Percentiles rank a stretch among this genome's conserved stretches.
These are phyloP conservation scores for Aquilaria agallochum DNA, from an alignment of 441 rosid genomes.

Conservation along the genomic window DNA sequence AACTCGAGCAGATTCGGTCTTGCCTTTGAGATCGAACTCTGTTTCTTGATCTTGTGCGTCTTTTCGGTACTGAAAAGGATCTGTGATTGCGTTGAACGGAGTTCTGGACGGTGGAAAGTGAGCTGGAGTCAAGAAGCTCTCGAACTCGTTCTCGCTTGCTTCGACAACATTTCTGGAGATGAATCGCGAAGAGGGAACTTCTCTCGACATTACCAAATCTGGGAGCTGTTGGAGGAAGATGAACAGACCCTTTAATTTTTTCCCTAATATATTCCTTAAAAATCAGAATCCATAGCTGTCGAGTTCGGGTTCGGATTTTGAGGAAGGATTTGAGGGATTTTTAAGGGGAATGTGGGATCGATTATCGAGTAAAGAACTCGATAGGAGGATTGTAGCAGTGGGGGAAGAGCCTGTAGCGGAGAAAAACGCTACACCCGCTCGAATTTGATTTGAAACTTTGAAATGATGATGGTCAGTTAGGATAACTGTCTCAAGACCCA, in stretches of 20 bases:
- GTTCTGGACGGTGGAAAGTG: conserved; percentile 67
- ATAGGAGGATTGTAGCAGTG: no score
- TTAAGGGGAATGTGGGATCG: no score
- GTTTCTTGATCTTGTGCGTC: conserved; percentile 21
- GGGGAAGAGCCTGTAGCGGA: no score
- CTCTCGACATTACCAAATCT: conserved; percentile 32
- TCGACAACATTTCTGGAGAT: conserved; percentile 31
- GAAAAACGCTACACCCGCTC: no score
- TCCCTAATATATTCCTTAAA: not conserved
- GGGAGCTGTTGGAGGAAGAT: conserved; percentile 2
- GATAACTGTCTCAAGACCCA: no score
- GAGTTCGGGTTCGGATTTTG: no score
- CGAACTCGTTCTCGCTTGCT: conserved; percentile 67
- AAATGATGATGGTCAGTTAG: no score
- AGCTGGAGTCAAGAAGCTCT: conserved; percentile 24
- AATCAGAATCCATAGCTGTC: conserved; percentile 4
- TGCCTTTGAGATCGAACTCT: conserved; percentile 36
- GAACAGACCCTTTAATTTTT: no score
- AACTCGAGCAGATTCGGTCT: conserved; percentile 26
- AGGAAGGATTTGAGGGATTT: no score
- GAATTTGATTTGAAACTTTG: no score
- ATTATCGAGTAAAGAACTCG: no score
- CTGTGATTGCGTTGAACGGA: conserved; percentile 75
- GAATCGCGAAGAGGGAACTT: conserved; percentile 26
- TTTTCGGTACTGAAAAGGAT: conserved; percentile 62